A percentile compares a stretch with the other conserved stretches of the same genome.
Conservation (phyloP, 1,284 basidiomycete species). For the Megacollybia platyphylla region DNA sequence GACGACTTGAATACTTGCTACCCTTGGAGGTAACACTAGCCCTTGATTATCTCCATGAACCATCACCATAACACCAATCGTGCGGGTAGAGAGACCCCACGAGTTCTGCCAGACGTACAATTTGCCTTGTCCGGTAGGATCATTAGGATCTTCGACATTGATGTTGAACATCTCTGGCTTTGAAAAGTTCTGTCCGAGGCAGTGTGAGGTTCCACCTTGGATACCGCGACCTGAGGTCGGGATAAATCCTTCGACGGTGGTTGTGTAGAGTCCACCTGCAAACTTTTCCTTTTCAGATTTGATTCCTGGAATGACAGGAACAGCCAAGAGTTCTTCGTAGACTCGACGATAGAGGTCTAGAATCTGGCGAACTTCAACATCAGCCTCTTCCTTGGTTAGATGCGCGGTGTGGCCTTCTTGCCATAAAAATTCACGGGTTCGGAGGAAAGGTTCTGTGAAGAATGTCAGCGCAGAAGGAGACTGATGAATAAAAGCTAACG, state of each 20-base stretch:
- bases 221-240: constrained; percentile 96
- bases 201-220: constrained; percentile 96
- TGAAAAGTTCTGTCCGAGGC: constrained; percentile 97
- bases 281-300: constrained; percentile 99
- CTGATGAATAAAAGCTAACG: constrained; percentile 29
- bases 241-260: constrained; percentile 96
- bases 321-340: constrained; percentile 95
- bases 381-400: constrained; percentile 82
- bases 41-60: constrained; percentile 98
- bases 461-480: not conserved
- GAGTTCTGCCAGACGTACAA: constrained; percentile 95
- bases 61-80: constrained; percentile 99
- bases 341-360: constrained; percentile 93
- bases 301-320: constrained; percentile 92
- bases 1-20: constrained; percentile 86
- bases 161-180: constrained; percentile 97
- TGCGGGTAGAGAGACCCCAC: constrained; percentile 95
- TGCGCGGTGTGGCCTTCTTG: constrained; percentile 98
- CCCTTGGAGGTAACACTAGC: constrained; percentile 88
- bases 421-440: constrained; percentile 99
- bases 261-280: constrained; percentile 95
- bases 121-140: constrained; percentile 56
- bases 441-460: constrained; percentile 82
- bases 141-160: constrained; percentile 86
- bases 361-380: constrained; percentile 85